Percentiles rank a stretch among this genome's conserved stretches.
Evolutionary conservation across 495 filamentous ascomycete species (phyloP).

Genomic region (Delitschia confertaspora): DNA sequence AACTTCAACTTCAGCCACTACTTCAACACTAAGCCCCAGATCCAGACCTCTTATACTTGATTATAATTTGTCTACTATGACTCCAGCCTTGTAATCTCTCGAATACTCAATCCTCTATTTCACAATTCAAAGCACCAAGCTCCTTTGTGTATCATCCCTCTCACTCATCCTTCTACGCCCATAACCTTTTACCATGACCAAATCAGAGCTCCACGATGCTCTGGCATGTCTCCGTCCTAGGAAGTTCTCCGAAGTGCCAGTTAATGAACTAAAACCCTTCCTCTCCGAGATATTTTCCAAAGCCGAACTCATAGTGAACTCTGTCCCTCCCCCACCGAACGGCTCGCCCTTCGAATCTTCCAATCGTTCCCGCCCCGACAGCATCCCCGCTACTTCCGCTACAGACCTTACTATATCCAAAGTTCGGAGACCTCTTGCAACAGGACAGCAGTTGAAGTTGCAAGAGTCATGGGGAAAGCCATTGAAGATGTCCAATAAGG

Average conservation of each 20-base stretch:
- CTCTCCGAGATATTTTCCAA: constrained; percentile 53
- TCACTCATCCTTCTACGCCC: no score
- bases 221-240: constrained; percentile 65
- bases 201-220: constrained; percentile 53
- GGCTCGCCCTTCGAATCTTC: constrained; percentile 31
- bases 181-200: no score
- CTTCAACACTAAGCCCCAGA: no score
- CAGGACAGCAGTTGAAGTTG: constrained; percentile 43
- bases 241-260: constrained; percentile 54
- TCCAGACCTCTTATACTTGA: no score
- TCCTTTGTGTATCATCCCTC: no score
- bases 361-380: constrained; percentile 33
- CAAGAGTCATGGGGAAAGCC: constrained; percentile 81
- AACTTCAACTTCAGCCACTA: no score
- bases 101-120: no score
- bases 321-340: constrained; percentile 54
- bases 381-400: constrained; percentile 37
- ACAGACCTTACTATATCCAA: constrained; percentile 45
- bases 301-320: constrained; percentile 64
- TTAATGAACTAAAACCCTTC: constrained; percentile 44
- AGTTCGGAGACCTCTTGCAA: constrained; percentile 44
- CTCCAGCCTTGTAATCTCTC: no score
- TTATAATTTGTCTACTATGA: no score
- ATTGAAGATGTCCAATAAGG: constrained; percentile 56
- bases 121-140: no score